These are phyloP conservation scores for Fusarium annulatum DNA, from an alignment of 2,329 filamentous ascomycete genomes.

Conservation along the genomic window DNA sequence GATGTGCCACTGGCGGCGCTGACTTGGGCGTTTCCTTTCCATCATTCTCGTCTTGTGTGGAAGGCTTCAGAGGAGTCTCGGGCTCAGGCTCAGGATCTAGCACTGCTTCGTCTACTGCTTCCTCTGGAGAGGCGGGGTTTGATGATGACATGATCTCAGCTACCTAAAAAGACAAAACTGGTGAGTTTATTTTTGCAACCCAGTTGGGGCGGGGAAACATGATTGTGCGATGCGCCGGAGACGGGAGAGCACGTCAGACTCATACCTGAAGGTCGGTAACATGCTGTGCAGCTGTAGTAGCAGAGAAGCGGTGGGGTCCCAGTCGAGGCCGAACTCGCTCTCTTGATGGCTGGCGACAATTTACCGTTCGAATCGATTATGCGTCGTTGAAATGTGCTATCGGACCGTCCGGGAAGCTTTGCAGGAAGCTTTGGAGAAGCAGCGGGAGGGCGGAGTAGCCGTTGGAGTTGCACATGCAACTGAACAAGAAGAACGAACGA, in stretches of 20 bases:
- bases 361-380: background rate
- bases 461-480: slow-evolving; percentile 35
- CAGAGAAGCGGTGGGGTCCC: slow-evolving; percentile 17
- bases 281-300: slow-evolving; percentile 42
- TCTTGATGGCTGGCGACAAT: slow-evolving; percentile 4
- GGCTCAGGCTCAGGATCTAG: slow-evolving; percentile 25
- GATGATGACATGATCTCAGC: slow-evolving; percentile 45
- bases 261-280: slow-evolving; percentile 43
- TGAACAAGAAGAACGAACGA: slow-evolving; percentile 7
- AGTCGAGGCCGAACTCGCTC: slow-evolving; percentile 6
- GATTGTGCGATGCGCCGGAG: background rate
- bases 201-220: background rate
- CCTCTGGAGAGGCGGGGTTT: slow-evolving; percentile 41
- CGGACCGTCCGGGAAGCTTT: slow-evolving; percentile 22
- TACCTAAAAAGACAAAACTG: slow-evolving; percentile 28
- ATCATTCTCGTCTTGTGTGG: slow-evolving; percentile 27
- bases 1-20: slow-evolving; percentile 54
- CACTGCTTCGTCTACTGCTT: slow-evolving; percentile 39
- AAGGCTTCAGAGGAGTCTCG: slow-evolving; percentile 35
- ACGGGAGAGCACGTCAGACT: background rate
- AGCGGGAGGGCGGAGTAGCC: slow-evolving; percentile 26
- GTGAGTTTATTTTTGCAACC: slow-evolving; percentile 29
- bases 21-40: slow-evolving; percentile 54
- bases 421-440: slow-evolving; percentile 20
- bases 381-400: slow-evolving; percentile 2